Percentiles rank a stretch among this genome's conserved stretches.
Evolutionary conservation across 805 yeast genomes (phyloP).

Genomic region (Kluyveromyces nonfermentans): DNA sequence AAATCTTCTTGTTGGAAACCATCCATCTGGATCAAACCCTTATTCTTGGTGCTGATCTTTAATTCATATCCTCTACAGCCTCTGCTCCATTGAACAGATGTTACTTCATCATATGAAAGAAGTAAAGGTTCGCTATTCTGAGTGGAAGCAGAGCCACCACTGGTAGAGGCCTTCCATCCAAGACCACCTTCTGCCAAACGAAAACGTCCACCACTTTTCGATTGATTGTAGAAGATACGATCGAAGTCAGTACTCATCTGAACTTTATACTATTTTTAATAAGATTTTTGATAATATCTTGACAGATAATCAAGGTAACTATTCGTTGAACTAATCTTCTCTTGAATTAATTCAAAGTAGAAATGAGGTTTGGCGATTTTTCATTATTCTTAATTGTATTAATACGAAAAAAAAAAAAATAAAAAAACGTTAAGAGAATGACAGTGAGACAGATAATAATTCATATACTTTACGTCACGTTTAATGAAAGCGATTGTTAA

Average conservation of each 20-base stretch:
- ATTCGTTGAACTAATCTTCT: no score
- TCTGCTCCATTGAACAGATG: constrained; percentile 80
- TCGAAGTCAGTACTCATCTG: constrained; percentile 63
- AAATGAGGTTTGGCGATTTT: no score
- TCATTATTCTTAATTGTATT: no score
- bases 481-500: no score
- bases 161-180: constrained; percentile 76
- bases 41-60: constrained; percentile 78
- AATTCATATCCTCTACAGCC: constrained; percentile 89
- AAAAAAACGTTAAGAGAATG: no score
- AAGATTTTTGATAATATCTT: no score
- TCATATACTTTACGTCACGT: no score
- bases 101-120: constrained; percentile 77
- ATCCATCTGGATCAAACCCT: constrained; percentile 79
- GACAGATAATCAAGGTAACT: no score
- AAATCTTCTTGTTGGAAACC: constrained; percentile 87
- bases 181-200: constrained; percentile 95
- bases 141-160: constrained; percentile 36
- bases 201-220: constrained; percentile 75
- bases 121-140: constrained; percentile 65
- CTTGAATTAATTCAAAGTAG: no score
- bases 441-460: no score
- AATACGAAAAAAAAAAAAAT: no score
- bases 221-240: constrained; percentile 80
- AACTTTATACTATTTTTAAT: neutral